phyloP scores from a whole-genome alignment of 352 stramenopile genomes.

The Pythium insidiosum region DNA sequence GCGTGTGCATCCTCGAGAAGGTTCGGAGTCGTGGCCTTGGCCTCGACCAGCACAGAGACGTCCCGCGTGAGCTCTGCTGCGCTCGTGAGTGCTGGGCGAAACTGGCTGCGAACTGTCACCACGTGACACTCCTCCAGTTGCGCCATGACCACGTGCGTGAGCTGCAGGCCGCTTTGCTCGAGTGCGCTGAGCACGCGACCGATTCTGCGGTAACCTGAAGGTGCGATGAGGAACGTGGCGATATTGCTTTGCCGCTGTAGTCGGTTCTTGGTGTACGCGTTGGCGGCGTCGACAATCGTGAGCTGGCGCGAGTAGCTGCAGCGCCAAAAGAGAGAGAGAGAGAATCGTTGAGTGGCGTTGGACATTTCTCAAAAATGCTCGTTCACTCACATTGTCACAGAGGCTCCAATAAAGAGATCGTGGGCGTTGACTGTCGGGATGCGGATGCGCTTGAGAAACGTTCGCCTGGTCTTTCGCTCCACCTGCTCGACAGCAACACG shows the following conservation, averaged over 20 bases:
- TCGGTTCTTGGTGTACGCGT: conserved; percentile 45
- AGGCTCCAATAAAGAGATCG: conserved; percentile 61
- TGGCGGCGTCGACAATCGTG: conserved; percentile 53
- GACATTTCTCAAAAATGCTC: background rate
- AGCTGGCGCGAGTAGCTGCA: conserved; percentile 69
- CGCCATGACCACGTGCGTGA: conserved; percentile 39
- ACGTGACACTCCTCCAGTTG: conserved; percentile 34
- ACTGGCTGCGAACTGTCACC: conserved; percentile 4
- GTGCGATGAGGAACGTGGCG: conserved; percentile 39
- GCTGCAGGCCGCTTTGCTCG: conserved; percentile 23
- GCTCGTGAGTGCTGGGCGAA: conserved; percentile 10
- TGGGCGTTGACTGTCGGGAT: conserved; percentile 56
- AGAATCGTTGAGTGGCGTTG: no score
- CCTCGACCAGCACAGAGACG: conserved; percentile 43
- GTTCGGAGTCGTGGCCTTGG: conserved; percentile 21
- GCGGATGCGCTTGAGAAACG: conserved; percentile 76
- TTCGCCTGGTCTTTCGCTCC: conserved; percentile 41
- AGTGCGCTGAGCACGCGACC: conserved; percentile 36
- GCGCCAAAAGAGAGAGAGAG: background rate
- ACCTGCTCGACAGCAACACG: conserved; percentile 20
- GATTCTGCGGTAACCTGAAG: conserved; percentile 36
- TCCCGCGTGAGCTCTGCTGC: conserved; percentile 23
- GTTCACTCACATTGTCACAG: conserved; percentile 47
- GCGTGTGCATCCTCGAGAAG: conserved; percentile 16
- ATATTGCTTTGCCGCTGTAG: conserved; percentile 26